Evolutionary conservation across 805 yeast genomes (phyloP), one percentile per base, ranked within the genome.

Genomic region (Pichia deserticola): DNA sequence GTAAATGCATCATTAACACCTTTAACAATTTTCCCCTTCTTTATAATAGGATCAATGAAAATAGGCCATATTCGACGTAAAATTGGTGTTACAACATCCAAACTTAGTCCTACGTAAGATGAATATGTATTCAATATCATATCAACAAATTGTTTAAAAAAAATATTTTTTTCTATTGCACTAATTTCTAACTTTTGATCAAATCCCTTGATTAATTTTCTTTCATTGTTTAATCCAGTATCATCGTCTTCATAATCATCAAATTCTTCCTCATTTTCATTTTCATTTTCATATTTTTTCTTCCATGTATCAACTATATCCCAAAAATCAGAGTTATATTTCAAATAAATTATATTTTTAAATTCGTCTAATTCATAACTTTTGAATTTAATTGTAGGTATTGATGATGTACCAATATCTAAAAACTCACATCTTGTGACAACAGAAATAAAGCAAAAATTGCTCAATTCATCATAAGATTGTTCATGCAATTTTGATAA

Each of bases 401-500:
- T 48, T 5, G 67, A 57, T 29, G 63, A 50, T 1, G 80, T 74
- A 11, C 64, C 62, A 3, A 72, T 64, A 35, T 62, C 60, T 41
- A 62, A 56, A 5, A 74, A 68, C 41, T 68, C 72, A 36, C 70
- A 71, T 27, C 72, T 62, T 5, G 73, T 66, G 4, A 72, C 67
- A 15, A 75, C 67, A 52, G 70, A 70, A 1, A 77, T 56, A 30
- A 76, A 66, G 6, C 62, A 56, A 20, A 76, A 51, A 13, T 38
- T 30, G 51, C 67, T 69, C 28, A 47, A 42, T 27, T 57, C 50
- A 8, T 67, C 53, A 8, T 54, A 53, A 10, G 71, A 58, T 49
- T 70, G 69, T 47, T 78, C 81, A 48, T 72, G 71, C n/a, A 77
- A 54, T 51, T 67, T 61, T 1, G 71, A 54, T 49, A 78, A 68